These are phyloP conservation scores for Leccinum solheimii DNA, from an alignment of 1,284 basidiomycete species.

Conservation along the genomic window DNA sequence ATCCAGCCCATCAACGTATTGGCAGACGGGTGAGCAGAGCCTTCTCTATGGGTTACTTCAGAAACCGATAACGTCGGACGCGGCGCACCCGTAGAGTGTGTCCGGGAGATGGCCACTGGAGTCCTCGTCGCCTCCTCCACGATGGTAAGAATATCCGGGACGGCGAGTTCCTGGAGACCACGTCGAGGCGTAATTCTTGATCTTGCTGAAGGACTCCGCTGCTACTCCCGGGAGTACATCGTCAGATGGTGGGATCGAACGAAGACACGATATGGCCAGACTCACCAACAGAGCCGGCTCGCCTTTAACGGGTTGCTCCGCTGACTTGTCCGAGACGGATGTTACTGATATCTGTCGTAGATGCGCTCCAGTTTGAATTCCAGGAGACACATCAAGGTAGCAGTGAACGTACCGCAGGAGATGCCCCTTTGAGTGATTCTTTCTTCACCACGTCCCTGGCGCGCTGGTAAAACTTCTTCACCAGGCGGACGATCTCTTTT, in stretches of 20 bases:
- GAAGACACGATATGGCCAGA: neutral
- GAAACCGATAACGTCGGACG: neutral
- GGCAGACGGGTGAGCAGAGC: neutral
- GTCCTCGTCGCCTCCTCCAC: slow-evolving; percentile 9
- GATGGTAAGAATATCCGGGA: slow-evolving; percentile 9
- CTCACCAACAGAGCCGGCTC: neutral
- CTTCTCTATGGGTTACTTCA: slow-evolving; percentile 10
- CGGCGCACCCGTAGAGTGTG: neutral
- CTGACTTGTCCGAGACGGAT: neutral
- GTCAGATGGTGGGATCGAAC: neutral
- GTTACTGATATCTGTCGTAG: slow-evolving; percentile 1
- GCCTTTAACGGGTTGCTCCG: neutral
- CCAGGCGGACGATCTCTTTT: slow-evolving; percentile 1
- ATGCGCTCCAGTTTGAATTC: neutral
- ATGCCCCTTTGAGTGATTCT: neutral
- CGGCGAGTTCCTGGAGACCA: neutral
- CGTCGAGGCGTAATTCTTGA: neutral
- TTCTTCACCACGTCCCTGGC: neutral
- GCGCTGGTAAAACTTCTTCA: slow-evolving; percentile 7
- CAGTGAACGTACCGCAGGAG: neutral
- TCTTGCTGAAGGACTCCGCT: neutral
- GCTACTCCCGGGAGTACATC: neutral
- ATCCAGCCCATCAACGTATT: slow-evolving; percentile 1
- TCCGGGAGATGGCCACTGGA: neutral
- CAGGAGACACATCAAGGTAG: neutral